These are phyloP conservation scores for Dactylellina leptospora DNA, from an alignment of 2,329 filamentous ascomycete genomes.

Conservation along the genomic window DNA sequence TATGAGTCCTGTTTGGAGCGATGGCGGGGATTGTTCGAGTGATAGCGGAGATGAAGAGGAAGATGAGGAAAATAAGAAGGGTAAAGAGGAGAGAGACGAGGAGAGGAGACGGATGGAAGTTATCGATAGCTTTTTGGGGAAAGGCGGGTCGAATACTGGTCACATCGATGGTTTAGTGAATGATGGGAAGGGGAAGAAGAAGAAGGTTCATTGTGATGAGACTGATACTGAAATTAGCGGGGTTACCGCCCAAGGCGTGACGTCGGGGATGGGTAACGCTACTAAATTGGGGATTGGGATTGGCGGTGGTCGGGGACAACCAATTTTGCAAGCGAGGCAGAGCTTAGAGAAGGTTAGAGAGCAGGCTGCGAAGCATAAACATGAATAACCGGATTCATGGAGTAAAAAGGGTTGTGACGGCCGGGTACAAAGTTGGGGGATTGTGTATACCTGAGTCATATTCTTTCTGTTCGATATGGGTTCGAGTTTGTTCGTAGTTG, in stretches of 20 bases:
- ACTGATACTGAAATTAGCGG: constrained; percentile 25
- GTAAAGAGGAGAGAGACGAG: constrained; percentile 31
- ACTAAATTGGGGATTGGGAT: constrained; percentile 30
- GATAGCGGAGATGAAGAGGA: constrained; percentile 38
- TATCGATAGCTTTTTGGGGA: constrained; percentile 45
- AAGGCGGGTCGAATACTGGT: background rate
- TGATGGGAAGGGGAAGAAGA: constrained; percentile 8
- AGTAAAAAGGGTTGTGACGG: no score
- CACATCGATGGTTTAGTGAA: background rate
- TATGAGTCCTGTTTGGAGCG: constrained; percentile 50
- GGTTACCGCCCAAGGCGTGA: constrained; percentile 16
- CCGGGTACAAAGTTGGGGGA: no score
- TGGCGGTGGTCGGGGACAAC: background rate
- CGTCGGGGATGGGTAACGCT: constrained; percentile 17
- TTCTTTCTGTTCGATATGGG: no score
- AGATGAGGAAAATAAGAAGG: constrained; percentile 22
- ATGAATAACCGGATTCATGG: background rate
- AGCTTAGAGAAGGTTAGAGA: constrained; percentile 28
- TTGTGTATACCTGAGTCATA: no score
- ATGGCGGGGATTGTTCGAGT: constrained; percentile 38
- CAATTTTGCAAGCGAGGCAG: constrained; percentile 19
- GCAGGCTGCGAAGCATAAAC: constrained; percentile 11
- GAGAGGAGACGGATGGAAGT: constrained; percentile 41
- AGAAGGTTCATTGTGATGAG: constrained; percentile 19
- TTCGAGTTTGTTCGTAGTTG: no score